Percentiles rank a stretch among this genome's conserved stretches.
These are phyloP conservation scores for Gryganskiella cystojenkinii DNA, from an alignment of 192 early-diverging fungal species.

Conservation along the genomic window DNA sequence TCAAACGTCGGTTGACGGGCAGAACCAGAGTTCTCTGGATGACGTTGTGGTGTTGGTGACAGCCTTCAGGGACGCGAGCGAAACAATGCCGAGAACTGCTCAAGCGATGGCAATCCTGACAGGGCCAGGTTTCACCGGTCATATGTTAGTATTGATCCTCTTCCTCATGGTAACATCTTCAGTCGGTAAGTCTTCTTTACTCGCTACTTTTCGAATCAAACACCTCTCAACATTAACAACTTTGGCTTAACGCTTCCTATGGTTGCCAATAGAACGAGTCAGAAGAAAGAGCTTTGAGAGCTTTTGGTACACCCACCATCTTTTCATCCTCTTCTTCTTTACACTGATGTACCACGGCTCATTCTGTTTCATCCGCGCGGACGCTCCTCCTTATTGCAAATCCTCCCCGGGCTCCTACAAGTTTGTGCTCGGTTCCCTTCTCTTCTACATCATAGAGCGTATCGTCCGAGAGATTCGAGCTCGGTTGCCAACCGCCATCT, in stretches of 20 bases:
- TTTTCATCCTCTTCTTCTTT: slow-evolving; percentile 88
- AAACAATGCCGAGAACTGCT: slow-evolving; percentile 46
- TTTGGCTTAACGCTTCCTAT: background rate
- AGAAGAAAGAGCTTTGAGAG: slow-evolving; percentile 76
- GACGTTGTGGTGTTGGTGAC: too few relatives aligned
- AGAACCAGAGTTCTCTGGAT: too few relatives aligned
- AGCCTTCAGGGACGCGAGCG: slow-evolving; percentile 11
- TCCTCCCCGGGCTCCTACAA: slow-evolving; percentile 85
- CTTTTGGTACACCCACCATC: slow-evolving; percentile 91
- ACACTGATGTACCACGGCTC: slow-evolving; percentile 82
- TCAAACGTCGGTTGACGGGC: too few relatives aligned
- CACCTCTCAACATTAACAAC: background rate
- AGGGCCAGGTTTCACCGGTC: slow-evolving; percentile 85
- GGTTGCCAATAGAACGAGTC: slow-evolving; percentile 16
- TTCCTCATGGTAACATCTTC: slow-evolving; percentile 85
- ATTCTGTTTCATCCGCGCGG: slow-evolving; percentile 85
- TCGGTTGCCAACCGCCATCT: slow-evolving; percentile 71
- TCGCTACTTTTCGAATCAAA: slow-evolving; percentile 4
- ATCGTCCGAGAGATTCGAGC: slow-evolving; percentile 78
- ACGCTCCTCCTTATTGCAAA: slow-evolving; percentile 70
- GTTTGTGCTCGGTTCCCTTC: slow-evolving; percentile 75
- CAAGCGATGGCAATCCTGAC: slow-evolving; percentile 64
- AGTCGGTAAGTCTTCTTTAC: slow-evolving; percentile 62
- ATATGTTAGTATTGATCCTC: slow-evolving; percentile 77
- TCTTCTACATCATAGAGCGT: slow-evolving; percentile 79